Evolutionary conservation across 768 basidiomycete species (phyloP), one percentile per base, ranked within the genome.

Genomic region (Phlebiopsis gigantea): DNA sequence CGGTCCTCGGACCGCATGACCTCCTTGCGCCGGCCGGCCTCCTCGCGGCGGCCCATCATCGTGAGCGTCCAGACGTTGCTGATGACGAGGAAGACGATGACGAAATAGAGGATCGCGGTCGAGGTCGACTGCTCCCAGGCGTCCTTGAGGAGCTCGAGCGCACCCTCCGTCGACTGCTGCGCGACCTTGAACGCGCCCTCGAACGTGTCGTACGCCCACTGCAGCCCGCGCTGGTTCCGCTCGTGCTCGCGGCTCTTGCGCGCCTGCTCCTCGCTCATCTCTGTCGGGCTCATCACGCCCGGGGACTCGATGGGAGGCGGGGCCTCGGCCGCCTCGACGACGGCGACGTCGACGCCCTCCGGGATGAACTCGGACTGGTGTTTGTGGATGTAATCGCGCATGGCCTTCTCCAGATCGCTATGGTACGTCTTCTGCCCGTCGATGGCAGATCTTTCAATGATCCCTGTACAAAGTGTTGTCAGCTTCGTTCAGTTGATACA

Each of bases 361-460:
- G 90, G 87, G 49, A 93, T 71, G 71, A 98, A 98, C 72, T 99
- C 96, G 58, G 83, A 77, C 61, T 87, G 83, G 71, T 98, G 94
- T 53, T 87, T 86, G 59, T 85, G 79, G 67, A 98, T 97, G 75
- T 98, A 98, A 48, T 71, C 72, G 39, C 92, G 81, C 86, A 98
- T 95, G 2, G 84, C 84, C 62, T 77, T 80, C 62, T 94, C 92
- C 8, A 98, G 79, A 44, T 92, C 93, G 8, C 69, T 66, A 67
- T 97, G 92, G 65, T 93, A 96, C 29, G 78, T 74, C 69, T 87
- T 94, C 67, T 98, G 96, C 4, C 96, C 96, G 14, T 96, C 93
- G 30, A 98, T 85, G 10, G 84, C 87, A 1, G 90, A 92, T 60
- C 81, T 85, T 68, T 98, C 95, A 61, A 98, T 98, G 62, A 99